A percentile compares a stretch with the other conserved stretches of the same genome.
phyloP scores from a whole-genome alignment of 225 moss, liverwort and hornwort species.

The Climacium dendroides region DNA sequence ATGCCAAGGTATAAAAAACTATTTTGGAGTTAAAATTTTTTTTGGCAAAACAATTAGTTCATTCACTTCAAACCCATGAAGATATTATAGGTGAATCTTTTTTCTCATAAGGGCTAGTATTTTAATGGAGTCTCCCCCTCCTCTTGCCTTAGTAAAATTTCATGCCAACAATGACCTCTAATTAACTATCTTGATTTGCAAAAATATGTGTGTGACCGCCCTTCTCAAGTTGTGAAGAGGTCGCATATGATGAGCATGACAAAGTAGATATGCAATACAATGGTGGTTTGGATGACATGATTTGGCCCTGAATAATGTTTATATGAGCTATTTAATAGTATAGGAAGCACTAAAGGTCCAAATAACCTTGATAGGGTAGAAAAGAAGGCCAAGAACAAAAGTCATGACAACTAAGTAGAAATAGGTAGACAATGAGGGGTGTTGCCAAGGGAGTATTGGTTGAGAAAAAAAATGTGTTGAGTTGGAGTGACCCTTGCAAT shows the following conservation, averaged over 20 bases:
- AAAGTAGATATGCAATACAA: accelerated
- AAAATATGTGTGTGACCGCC: accelerated
- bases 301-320: not conserved
- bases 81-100: too few relatives aligned
- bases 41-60: too few relatives aligned
- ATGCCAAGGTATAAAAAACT: too few relatives aligned
- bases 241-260: accelerated
- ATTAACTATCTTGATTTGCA: not conserved
- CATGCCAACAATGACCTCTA: not conserved
- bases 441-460: accelerated
- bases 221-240: not conserved
- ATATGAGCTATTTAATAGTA: not conserved
- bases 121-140: too few relatives aligned
- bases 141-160: not conserved
- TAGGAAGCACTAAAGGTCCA: not conserved
- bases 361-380: accelerated
- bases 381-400: accelerated
- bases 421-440: not conserved
- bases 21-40: too few relatives aligned
- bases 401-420: not conserved
- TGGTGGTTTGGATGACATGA: accelerated
- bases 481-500: too few relatives aligned
- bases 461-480: too few relatives aligned
- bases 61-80: too few relatives aligned
- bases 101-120: too few relatives aligned